A percentile compares a stretch with the other conserved stretches of the same genome.
Conservation (phyloP, 306 rosid genomes). For the Prunus dulcis region DNA sequence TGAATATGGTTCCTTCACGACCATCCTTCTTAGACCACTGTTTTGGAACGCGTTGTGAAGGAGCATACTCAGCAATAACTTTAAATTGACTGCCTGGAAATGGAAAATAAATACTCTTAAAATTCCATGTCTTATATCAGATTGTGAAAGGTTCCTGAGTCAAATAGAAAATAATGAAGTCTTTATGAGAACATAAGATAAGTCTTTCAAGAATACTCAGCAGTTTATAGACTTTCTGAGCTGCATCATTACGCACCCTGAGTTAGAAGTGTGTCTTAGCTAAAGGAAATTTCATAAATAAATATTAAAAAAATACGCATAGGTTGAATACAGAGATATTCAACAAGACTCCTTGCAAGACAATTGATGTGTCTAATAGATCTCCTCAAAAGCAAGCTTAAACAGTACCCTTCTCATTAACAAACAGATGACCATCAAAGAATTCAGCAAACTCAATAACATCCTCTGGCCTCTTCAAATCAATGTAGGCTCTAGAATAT, state of each 20-base stretch:
- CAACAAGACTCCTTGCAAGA: conserved; percentile 9
- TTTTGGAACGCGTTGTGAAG: conserved; percentile 72
- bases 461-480: conserved; percentile 69
- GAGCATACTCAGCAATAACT: conserved; percentile 69
- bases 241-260: neutral
- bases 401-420: conserved; percentile 65
- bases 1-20: conserved; percentile 67
- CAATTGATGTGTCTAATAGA: conserved; percentile 17
- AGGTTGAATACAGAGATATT: neutral
- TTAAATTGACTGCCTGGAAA: conserved; percentile 60
- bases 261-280: neutral
- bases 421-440: conserved; percentile 63
- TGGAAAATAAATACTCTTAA: conserved; percentile 9
- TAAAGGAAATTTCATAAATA: neutral
- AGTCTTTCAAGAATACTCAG: conserved; percentile 6
- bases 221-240: neutral
- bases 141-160: neutral
- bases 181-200: conserved; percentile 5
- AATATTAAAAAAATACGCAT: neutral
- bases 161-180: neutral
- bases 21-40: conserved; percentile 57
- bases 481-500: conserved; percentile 73
- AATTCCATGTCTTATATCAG: neutral
- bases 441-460: conserved; percentile 72
- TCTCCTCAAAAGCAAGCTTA: conserved; percentile 19